These are phyloP conservation scores for Penicillium turbatum DNA, from an alignment of 495 filamentous ascomycete genomes.

Conservation along the genomic window DNA sequence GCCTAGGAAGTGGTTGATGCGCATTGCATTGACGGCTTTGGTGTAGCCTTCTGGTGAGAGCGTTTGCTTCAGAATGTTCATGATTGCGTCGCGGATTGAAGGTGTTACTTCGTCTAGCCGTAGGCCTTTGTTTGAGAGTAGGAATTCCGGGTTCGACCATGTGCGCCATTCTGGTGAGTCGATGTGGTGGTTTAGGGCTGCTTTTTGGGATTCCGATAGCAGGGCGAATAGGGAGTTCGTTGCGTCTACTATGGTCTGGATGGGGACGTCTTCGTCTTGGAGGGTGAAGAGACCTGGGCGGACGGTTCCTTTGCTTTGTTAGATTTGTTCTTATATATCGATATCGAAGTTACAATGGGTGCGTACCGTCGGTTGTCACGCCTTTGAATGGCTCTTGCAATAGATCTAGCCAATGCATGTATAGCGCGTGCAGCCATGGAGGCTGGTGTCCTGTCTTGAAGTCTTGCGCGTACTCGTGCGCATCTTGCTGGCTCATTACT, in stretches of 20 bases:
- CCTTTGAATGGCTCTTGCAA: slow-evolving; percentile 67
- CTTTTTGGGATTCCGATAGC: slow-evolving; percentile 46
- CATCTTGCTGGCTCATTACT: slow-evolving; percentile 57
- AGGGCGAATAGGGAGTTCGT: slow-evolving; percentile 39
- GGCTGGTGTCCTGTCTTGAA: slow-evolving; percentile 57
- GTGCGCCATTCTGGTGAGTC: slow-evolving; percentile 68
- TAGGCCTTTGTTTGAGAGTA: slow-evolving; percentile 57
- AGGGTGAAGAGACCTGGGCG: slow-evolving; percentile 53
- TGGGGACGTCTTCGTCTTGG: slow-evolving; percentile 59
- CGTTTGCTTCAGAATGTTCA: slow-evolving; percentile 51
- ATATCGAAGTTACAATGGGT: slow-evolving; percentile 6
- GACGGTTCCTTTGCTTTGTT: slow-evolving; percentile 40
- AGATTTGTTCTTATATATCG: slow-evolving; percentile 7
- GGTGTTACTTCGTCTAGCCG: slow-evolving; percentile 56
- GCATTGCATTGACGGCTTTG: slow-evolving; percentile 65
- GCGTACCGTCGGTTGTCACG: slow-evolving; percentile 61
- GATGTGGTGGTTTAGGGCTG: slow-evolving; percentile 52
- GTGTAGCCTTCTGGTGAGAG: slow-evolving; percentile 66
- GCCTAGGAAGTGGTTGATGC: slow-evolving; percentile 75
- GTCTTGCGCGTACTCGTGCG: slow-evolving; percentile 57
- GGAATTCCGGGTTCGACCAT: slow-evolving; percentile 74
- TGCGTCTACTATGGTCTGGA: slow-evolving; percentile 48
- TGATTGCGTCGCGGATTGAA: slow-evolving; percentile 42
- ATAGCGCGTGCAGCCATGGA: slow-evolving; percentile 65
- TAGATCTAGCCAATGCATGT: slow-evolving; percentile 61